Conservation (phyloP, 805 yeast genomes). For the Babjeviella inositovora region DNA sequence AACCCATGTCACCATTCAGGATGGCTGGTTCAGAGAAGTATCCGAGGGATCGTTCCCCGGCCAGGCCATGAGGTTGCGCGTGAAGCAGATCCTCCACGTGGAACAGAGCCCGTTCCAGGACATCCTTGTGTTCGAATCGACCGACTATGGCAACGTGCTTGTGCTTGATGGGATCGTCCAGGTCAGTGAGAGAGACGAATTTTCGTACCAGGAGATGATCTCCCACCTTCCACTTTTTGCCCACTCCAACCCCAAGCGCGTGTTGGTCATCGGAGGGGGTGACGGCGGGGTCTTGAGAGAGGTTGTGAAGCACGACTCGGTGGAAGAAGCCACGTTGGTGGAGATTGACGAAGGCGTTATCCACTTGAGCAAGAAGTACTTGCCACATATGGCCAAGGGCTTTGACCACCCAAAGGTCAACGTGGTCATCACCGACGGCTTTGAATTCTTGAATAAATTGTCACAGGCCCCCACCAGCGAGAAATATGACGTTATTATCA, state of each 20-base stretch:
- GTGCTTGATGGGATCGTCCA: slow-evolving; percentile 85
- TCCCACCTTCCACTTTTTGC: slow-evolving; percentile 84
- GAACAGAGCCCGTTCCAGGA: slow-evolving; percentile 66
- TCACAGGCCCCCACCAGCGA: too few species aligned
- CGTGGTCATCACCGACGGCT: slow-evolving; percentile 94
- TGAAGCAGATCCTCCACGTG: slow-evolving; percentile 48
- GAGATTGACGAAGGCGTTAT: slow-evolving; percentile 94
- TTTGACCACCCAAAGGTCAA: slow-evolving; percentile 79
- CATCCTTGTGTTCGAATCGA: slow-evolving; percentile 61
- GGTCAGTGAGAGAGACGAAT: slow-evolving; percentile 86
- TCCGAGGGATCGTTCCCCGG: slow-evolving; percentile 71
- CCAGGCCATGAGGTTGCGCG: slow-evolving; percentile 58
- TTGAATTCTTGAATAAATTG: slow-evolving; percentile 78
- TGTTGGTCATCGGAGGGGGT: slow-evolving; percentile 95
- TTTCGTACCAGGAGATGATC: slow-evolving; percentile 97
- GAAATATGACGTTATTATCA: slow-evolving; percentile 87
- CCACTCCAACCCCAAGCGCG: slow-evolving; percentile 89
- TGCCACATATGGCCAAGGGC: slow-evolving; percentile 78
- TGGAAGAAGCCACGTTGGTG: slow-evolving; percentile 82
- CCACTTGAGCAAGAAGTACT: slow-evolving; percentile 67
- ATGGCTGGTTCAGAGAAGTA: slow-evolving; percentile 76
- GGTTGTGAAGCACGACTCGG: slow-evolving; percentile 72
- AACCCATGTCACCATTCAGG: slow-evolving; percentile 16
- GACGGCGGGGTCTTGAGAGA: slow-evolving; percentile 98
- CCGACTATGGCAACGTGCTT: slow-evolving; percentile 71